Conservation (phyloP, 73 alveolate species). For the Paramecium tetraurelia region DNA sequence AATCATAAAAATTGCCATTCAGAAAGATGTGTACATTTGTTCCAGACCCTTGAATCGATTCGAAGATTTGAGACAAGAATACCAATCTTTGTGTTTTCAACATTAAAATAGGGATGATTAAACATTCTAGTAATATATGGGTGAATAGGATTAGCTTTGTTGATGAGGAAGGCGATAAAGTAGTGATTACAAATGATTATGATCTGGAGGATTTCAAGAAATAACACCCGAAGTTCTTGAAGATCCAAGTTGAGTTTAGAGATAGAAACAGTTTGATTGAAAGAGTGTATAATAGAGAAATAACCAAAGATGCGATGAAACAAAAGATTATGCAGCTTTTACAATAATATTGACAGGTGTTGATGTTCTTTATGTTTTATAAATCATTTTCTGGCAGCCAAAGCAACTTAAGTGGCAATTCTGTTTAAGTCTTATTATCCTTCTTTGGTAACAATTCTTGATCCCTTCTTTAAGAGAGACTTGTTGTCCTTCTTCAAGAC, state of each 20-base stretch:
- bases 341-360: not conserved
- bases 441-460: conserved; percentile 67
- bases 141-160: not conserved
- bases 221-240: not conserved
- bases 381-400: conserved; percentile 39
- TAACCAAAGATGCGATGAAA: not conserved
- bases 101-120: not conserved
- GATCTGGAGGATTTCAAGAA: not conserved
- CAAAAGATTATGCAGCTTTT: not conserved
- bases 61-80: conserved; percentile 4
- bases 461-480: conserved; percentile 57
- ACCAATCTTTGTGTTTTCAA: not conserved
- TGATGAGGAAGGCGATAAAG: not conserved
- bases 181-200: not conserved
- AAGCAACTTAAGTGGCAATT: conserved; percentile 67
- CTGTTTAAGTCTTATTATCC: conserved; percentile 73
- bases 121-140: not conserved
- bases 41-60: not conserved
- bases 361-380: not conserved
- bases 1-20: not conserved
- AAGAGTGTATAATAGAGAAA: not conserved
- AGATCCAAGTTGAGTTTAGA: not conserved
- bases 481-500: conserved; percentile 78
- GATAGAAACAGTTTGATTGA: not conserved
- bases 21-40: not conserved